These are phyloP conservation scores for Leucaena leucocephala DNA, from an alignment of 306 rosid genomes.

Conservation along the genomic window DNA sequence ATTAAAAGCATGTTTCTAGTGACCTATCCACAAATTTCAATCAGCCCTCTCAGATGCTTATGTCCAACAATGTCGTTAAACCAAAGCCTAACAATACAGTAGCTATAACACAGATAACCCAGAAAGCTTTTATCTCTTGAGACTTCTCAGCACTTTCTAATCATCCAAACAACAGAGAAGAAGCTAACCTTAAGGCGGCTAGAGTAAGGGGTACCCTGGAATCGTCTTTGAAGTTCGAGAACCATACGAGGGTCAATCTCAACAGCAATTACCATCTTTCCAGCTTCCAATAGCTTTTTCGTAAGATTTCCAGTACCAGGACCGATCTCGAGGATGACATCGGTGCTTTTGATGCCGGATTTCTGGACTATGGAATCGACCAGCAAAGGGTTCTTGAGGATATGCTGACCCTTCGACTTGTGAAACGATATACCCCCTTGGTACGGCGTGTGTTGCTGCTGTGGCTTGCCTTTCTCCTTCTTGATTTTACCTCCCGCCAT, in stretches of 20 bases:
- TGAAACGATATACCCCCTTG: constrained; percentile 55
- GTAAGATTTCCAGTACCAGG: constrained; percentile 55
- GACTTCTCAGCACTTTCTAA: not conserved
- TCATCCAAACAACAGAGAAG: not conserved
- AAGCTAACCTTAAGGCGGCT: constrained; percentile 64
- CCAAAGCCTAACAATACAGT: not conserved
- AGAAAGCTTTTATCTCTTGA: too few species aligned
- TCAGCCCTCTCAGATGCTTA: not conserved
- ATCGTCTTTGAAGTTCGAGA: constrained; percentile 76
- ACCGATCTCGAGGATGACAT: constrained; percentile 52
- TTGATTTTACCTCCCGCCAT: constrained; percentile 52
- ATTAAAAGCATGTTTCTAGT: not conserved
- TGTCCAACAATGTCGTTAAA: not conserved
- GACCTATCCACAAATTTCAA: constrained; percentile 5
- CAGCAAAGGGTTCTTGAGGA: constrained; percentile 49
- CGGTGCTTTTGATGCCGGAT: constrained; percentile 34
- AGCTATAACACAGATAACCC: not conserved
- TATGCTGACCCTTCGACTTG: constrained; percentile 54
- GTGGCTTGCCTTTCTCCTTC: constrained; percentile 45
- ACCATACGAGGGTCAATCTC: constrained; percentile 92
- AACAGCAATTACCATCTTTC: constrained; percentile 76
- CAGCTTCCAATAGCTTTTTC: constrained; percentile 54
- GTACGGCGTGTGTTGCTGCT: constrained; percentile 47
- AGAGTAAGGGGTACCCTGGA: constrained; percentile 73
- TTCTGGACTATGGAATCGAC: constrained; percentile 39